Conservation (phyloP, 2,329 filamentous ascomycete genomes). For the Colletotrichum sp. region DNA sequence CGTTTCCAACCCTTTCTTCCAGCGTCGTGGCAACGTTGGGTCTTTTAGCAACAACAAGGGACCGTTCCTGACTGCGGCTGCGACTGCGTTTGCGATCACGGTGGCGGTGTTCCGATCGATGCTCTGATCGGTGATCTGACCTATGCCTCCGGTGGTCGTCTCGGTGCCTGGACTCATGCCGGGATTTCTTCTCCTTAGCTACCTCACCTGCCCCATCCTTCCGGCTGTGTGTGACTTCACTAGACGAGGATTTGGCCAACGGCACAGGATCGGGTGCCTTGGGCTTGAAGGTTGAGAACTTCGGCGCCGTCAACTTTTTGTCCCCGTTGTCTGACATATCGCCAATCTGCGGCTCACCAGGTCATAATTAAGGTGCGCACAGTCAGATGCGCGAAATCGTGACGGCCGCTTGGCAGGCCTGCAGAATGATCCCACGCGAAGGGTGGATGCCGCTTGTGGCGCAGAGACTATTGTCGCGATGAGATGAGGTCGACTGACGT, state of each 20-base stretch:
- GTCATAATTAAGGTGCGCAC: not conserved
- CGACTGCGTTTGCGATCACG: slow-evolving; percentile 6
- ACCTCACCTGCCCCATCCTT: not conserved
- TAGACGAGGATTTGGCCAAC: slow-evolving; percentile 14
- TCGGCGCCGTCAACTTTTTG: slow-evolving; percentile 55
- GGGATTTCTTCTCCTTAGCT: slow-evolving; percentile 12
- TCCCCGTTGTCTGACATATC: slow-evolving; percentile 5
- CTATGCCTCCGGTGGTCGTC: slow-evolving; percentile 9
- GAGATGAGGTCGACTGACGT: not conserved
- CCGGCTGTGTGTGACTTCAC: not conserved
- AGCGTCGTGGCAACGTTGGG: slow-evolving; percentile 18
- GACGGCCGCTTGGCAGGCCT: not conserved
- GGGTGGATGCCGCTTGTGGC: not conserved
- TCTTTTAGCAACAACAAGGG: not conserved
- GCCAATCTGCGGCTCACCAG: not conserved
- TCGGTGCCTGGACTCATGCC: slow-evolving; percentile 23
- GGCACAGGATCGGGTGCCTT: slow-evolving; percentile 33
- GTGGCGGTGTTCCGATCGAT: not conserved
- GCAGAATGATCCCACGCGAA: not conserved
- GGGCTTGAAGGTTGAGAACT: slow-evolving; percentile 77
- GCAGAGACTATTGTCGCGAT: not conserved
- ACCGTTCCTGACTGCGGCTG: not conserved
- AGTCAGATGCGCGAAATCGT: not conserved
- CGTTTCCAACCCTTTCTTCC: slow-evolving; percentile 31
- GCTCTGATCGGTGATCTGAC: not conserved